Percentiles rank a stretch among this genome's conserved stretches.
phyloP scores from a whole-genome alignment of 805 yeast species.

The Candida mattraensis region DNA sequence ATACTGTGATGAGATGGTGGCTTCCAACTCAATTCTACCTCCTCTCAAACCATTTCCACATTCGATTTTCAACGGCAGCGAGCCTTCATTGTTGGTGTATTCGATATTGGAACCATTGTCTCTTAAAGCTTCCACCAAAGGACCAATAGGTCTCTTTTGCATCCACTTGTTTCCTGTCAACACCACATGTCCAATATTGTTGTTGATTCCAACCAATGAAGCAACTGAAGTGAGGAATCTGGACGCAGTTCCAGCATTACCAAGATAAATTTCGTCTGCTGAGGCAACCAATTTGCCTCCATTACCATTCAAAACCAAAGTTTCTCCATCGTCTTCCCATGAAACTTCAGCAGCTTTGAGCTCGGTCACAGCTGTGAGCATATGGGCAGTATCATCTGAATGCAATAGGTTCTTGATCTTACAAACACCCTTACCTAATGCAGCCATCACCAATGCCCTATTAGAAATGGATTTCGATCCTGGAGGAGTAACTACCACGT shows the following conservation, averaged over 20 bases:
- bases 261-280: constrained; percentile 72
- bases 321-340: constrained; percentile 88
- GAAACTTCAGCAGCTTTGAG: constrained; percentile 79
- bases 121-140: constrained; percentile 86
- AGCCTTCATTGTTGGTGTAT: constrained; percentile 74
- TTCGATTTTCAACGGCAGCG: constrained; percentile 73
- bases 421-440: constrained; percentile 84
- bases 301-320: constrained; percentile 79
- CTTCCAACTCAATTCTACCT: constrained; percentile 90
- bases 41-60: constrained; percentile 78
- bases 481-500: constrained; percentile 72
- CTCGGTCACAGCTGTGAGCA: constrained; percentile 82
- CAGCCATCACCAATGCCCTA: constrained; percentile 90
- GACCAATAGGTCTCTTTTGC: constrained; percentile 98
- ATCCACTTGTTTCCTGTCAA: constrained; percentile 94
- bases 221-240: constrained; percentile 92
- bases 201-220: constrained; percentile 63
- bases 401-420: constrained; percentile 82
- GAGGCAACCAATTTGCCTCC: constrained; percentile 75
- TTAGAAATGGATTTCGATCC: constrained; percentile 97
- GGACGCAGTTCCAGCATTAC: constrained; percentile 98
- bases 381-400: constrained; percentile 94
- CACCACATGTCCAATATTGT: constrained; percentile 45
- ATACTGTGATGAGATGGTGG: constrained; percentile 95
- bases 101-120: constrained; percentile 75